Evolutionary conservation across 2,329 filamentous ascomycete species (phyloP).

Genomic region (Diaporthe velutina): DNA sequence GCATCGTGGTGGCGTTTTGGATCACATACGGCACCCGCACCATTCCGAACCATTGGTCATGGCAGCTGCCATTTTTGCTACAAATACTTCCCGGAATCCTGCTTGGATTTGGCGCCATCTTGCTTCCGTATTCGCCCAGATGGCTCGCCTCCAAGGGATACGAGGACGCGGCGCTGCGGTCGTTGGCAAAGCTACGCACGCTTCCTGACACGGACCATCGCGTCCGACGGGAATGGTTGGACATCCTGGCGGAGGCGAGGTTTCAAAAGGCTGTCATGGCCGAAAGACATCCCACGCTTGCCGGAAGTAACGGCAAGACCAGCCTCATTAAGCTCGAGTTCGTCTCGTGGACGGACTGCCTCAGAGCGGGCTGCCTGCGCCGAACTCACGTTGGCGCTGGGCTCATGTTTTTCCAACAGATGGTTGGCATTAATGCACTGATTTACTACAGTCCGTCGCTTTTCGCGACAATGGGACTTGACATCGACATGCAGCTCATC

Average conservation of each 20-base stretch:
- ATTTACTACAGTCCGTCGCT: conserved; percentile 62
- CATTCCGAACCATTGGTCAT: conserved; percentile 46
- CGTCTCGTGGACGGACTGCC: conserved; percentile 59
- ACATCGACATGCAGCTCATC: conserved; percentile 57
- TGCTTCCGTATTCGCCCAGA: conserved; percentile 67
- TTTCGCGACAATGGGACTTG: conserved; percentile 60
- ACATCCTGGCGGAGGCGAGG: conserved; percentile 62
- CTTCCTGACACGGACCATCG: conserved; percentile 57
- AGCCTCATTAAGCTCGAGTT: conserved; percentile 46
- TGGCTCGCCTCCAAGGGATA: conserved; percentile 62
- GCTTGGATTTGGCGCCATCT: conserved; percentile 52
- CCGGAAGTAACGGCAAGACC: conserved; percentile 48
- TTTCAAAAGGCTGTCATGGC: conserved; percentile 58
- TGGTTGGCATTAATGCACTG: conserved; percentile 63
- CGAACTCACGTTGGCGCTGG: conserved; percentile 59
- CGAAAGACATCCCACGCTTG: conserved; percentile 48
- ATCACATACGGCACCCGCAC: conserved; percentile 45
- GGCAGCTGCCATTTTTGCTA: conserved; percentile 59
- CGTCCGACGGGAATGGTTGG: conserved; percentile 61
- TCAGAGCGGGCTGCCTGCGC: conserved; percentile 60
- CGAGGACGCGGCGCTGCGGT: conserved; percentile 61
- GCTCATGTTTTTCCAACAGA: conserved; percentile 71
- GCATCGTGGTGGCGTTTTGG: conserved; percentile 48
- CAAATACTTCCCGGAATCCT: conserved; percentile 51
- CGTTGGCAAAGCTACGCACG: conserved; percentile 61